Conservation (phyloP, 2,329 filamentous ascomycete genomes). For the Colletotrichum sidae region DNA sequence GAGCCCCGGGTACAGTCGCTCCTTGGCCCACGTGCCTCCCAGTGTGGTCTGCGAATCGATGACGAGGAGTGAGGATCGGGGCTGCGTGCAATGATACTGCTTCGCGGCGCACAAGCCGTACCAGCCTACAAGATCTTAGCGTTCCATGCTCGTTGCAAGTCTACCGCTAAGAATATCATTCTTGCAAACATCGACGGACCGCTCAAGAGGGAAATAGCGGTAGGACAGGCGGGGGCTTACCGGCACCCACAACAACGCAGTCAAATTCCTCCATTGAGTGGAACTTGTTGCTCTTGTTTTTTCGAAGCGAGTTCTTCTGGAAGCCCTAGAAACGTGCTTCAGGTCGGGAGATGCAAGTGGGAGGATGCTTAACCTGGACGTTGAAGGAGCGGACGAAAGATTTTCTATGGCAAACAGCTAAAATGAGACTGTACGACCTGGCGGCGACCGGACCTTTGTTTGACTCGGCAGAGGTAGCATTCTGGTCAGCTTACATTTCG, state of each 20-base stretch:
- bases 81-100: constrained; percentile 69
- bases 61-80: constrained; percentile 65
- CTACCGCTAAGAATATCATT: not conserved
- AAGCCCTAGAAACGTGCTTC: too few species aligned
- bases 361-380: too few species aligned
- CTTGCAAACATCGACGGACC: not conserved
- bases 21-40: constrained; percentile 77
- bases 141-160: constrained; percentile 2
- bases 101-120: constrained; percentile 71
- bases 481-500: too few species aligned
- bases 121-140: constrained; percentile 50
- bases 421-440: too few species aligned
- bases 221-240: constrained; percentile 49
- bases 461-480: too few species aligned
- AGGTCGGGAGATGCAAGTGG: too few species aligned
- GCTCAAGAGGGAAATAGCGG: too few species aligned
- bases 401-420: too few species aligned
- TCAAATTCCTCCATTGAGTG: constrained; percentile 54
- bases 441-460: too few species aligned
- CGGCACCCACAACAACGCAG: constrained; percentile 62
- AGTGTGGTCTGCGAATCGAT: constrained; percentile 68
- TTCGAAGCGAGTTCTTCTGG: not conserved
- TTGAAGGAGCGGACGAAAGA: too few species aligned
- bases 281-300: constrained; percentile 29
- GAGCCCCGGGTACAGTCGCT: constrained; percentile 75